Conservation (phyloP, 768 basidiomycete genomes). For the Baorangia bicolor region DNA sequence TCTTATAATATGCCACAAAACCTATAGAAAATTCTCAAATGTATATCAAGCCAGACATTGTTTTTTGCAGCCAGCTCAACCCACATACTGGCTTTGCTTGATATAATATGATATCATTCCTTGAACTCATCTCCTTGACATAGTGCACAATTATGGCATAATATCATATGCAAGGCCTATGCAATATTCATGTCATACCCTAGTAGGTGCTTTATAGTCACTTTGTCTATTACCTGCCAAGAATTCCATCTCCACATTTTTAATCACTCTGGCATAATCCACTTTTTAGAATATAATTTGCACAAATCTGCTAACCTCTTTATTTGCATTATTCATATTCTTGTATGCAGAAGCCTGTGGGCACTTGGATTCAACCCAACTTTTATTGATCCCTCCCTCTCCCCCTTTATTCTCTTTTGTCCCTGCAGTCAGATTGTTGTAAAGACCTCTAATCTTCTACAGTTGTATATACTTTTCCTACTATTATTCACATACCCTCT, state of each 20-base stretch:
- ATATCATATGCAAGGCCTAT: not conserved
- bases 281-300: not conserved
- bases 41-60: not conserved
- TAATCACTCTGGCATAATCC: not conserved
- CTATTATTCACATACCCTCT: no score
- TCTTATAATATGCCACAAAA: not conserved
- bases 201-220: not conserved
- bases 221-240: not conserved
- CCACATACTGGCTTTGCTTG: not conserved
- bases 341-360: not conserved
- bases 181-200: not conserved
- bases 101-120: no score
- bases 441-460: no score
- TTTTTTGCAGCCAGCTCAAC: not conserved
- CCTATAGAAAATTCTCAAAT: not conserved
- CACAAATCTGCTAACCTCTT: not conserved
- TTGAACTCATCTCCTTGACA: not conserved
- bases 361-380: not conserved
- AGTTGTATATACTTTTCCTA: no score
- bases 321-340: not conserved
- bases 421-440: no score
- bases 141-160: not conserved
- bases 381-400: not conserved
- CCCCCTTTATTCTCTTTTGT: not conserved
- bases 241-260: not conserved